Conservation (phyloP, 768 basidiomycete species). For the Mycena chlorophos region DNA sequence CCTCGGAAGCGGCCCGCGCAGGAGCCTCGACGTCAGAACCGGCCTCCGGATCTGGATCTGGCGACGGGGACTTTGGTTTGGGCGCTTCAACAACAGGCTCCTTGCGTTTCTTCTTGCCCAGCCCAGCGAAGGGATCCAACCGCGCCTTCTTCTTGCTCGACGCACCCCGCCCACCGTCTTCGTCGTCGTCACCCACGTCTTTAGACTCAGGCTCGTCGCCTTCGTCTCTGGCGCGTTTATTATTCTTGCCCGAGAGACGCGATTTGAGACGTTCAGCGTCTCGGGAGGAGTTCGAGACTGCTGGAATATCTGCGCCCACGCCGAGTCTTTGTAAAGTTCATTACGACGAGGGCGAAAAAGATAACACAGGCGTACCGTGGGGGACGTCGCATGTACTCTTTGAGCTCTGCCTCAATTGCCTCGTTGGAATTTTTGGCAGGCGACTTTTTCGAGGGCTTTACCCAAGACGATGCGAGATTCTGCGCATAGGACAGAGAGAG, state of each 20-base stretch:
- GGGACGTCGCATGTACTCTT: constrained; percentile 68
- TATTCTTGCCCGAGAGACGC: constrained; percentile 52
- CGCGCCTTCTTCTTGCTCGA: constrained; percentile 61
- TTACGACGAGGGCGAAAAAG: constrained; percentile 5
- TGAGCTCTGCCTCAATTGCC: constrained; percentile 55
- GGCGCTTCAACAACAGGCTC: constrained; percentile 23
- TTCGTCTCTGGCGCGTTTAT: constrained; percentile 49
- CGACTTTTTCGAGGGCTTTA: constrained; percentile 55
- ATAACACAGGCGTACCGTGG: constrained; percentile 51
- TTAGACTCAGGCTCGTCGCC: constrained; percentile 31
- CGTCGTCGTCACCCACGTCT: constrained; percentile 51
- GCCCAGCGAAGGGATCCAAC: constrained; percentile 56
- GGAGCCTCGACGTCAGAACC: background rate
- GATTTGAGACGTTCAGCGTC: constrained; percentile 65
- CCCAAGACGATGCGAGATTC: constrained; percentile 74
- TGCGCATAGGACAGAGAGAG: constrained; percentile 77
- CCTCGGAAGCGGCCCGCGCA: background rate
- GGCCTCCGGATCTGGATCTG: background rate
- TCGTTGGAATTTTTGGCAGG: constrained; percentile 37
- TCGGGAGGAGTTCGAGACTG: constrained; percentile 42
- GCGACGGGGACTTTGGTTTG: background rate
- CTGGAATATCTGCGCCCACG: constrained; percentile 67
- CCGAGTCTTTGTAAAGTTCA: constrained; percentile 64
- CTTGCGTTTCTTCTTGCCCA: constrained; percentile 48
- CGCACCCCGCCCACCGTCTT: constrained; percentile 48